phyloP scores from a whole-genome alignment of 2,329 filamentous ascomycete species.

The Fusarium veterinarium region DNA sequence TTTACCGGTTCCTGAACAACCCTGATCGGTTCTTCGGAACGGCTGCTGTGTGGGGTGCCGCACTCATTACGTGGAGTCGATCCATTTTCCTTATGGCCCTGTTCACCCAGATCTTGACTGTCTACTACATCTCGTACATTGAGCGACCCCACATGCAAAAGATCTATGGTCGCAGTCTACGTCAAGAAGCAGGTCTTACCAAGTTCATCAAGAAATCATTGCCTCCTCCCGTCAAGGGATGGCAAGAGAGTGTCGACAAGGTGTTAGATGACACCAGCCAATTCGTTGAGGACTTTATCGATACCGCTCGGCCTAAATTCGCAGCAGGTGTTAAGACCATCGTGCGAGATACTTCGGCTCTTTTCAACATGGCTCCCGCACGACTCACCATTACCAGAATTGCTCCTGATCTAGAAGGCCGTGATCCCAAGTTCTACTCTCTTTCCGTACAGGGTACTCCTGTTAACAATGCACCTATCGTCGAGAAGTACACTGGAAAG shows the following conservation, averaged over 20 bases:
- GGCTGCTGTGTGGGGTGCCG: conserved; percentile 94
- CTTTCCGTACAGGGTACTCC: conserved; percentile 77
- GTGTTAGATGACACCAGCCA: conserved; percentile 88
- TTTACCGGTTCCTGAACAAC: conserved; percentile 98
- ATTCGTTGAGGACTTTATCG: conserved; percentile 90
- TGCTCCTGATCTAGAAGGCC: conserved; percentile 81
- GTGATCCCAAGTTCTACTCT: conserved; percentile 83
- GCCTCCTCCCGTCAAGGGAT: conserved; percentile 83
- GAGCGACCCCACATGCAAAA: conserved; percentile 99
- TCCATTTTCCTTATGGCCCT: conserved; percentile 89
- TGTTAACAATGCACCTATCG: conserved; percentile 60
- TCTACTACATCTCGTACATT: conserved; percentile 91
- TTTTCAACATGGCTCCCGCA: conserved; percentile 91
- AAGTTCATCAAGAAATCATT: conserved; percentile 90
- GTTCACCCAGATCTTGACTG: conserved; percentile 83
- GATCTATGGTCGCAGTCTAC: conserved; percentile 86
- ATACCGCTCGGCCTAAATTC: conserved; percentile 85
- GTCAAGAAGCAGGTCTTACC: conserved; percentile 88
- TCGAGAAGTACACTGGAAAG: conserved; percentile 74
- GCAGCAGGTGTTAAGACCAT: conserved; percentile 88
- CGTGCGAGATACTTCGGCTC: conserved; percentile 84
- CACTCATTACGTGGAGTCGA: conserved; percentile 90
- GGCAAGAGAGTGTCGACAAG: conserved; percentile 87
- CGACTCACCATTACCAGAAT: conserved; percentile 85
- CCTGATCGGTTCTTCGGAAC: conserved; percentile 94